These are phyloP conservation scores for Exophiala oligosperma DNA, from an alignment of 2,329 filamentous ascomycete species.

Conservation along the genomic window DNA sequence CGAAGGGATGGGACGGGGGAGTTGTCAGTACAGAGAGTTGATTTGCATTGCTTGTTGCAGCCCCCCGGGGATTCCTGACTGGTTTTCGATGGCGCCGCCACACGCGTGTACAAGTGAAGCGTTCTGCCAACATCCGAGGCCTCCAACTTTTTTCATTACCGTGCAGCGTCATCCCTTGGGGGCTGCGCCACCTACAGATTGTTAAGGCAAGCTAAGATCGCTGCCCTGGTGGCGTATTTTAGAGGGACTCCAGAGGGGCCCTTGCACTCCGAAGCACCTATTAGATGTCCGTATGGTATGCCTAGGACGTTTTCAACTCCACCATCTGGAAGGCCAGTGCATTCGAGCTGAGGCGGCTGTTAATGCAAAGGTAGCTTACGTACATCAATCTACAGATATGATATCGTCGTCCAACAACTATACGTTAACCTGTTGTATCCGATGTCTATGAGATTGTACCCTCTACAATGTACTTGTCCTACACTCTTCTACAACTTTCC, in stretches of 20 bases:
- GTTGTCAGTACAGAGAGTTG: background rate
- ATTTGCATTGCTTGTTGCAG: constrained; percentile 5
- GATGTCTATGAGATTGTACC: too few relatives aligned
- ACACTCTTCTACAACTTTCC: constrained; percentile 15
- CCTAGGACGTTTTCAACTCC: background rate
- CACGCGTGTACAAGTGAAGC: background rate
- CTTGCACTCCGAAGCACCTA: background rate
- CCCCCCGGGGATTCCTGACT: background rate
- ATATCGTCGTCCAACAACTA: too few relatives aligned
- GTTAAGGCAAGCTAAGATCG: too few relatives aligned
- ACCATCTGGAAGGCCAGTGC: background rate
- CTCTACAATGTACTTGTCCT: background rate
- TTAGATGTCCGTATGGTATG: too few relatives aligned
- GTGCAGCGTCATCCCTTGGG: constrained; percentile 10
- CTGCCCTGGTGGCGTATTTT: too few relatives aligned
- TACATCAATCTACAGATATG: too few relatives aligned
- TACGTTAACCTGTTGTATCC: too few relatives aligned
- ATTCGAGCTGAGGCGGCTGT: background rate
- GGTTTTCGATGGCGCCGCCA: background rate
- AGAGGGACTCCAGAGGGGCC: background rate
- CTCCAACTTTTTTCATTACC: background rate
- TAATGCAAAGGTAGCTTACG: background rate
- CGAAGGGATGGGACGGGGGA: background rate
- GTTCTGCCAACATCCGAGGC: background rate
- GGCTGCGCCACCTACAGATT: constrained; percentile 8